These are phyloP conservation scores for Coriolopsis trogii DNA, from an alignment of 1,284 basidiomycete species.

Conservation along the genomic window DNA sequence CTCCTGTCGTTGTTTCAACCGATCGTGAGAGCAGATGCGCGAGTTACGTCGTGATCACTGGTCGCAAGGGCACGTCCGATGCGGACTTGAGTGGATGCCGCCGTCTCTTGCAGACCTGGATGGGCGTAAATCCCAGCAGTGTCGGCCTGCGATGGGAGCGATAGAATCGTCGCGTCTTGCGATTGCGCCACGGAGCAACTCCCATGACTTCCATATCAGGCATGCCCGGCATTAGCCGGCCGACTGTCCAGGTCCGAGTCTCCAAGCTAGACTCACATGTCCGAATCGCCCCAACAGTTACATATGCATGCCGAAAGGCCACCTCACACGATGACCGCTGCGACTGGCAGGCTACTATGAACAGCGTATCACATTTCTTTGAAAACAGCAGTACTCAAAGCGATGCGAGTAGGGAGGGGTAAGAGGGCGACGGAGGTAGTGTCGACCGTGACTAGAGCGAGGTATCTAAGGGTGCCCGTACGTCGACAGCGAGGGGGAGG, in stretches of 20 bases:
- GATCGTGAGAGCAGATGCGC: no score
- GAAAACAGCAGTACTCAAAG: constrained; percentile 6
- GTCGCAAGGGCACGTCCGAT: no score
- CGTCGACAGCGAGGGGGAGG: background rate
- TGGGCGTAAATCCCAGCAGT: no score
- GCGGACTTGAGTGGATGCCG: no score
- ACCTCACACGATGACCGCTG: background rate
- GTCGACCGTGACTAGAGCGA: constrained; percentile 11
- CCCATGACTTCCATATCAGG: background rate
- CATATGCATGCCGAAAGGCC: background rate
- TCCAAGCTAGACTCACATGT: background rate
- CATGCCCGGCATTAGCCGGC: background rate
- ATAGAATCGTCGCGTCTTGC: constrained; percentile 7
- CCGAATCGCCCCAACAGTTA: no score
- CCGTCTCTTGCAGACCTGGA: no score
- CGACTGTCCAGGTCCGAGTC: background rate
- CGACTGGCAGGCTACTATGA: background rate
- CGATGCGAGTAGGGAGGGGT: constrained; percentile 4
- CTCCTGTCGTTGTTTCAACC: no score
- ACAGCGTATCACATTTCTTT: constrained; percentile 5
- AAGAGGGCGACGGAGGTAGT: background rate
- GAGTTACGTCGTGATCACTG: no score
- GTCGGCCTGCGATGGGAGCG: no score
- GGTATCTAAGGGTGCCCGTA: constrained; percentile 20
- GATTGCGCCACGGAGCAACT: constrained; percentile 14